Conservation (phyloP, 495 filamentous ascomycete genomes). For the Jackrogersella multiformis region DNA sequence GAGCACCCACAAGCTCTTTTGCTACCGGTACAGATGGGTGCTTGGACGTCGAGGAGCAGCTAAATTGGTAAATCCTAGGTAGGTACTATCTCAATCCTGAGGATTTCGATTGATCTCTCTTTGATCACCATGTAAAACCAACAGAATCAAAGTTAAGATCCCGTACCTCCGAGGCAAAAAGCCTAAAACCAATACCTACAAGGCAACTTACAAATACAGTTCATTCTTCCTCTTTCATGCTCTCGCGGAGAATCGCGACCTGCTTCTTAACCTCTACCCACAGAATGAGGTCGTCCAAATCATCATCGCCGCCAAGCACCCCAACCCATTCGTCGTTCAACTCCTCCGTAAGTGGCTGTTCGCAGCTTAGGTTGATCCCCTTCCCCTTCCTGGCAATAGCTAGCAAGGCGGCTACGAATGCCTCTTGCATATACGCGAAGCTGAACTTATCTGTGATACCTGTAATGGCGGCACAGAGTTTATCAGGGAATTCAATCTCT, state of each 20-base stretch:
- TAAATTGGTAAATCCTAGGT: no score
- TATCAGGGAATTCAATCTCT: not conserved
- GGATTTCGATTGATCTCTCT: no score
- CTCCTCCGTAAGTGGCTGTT: not conserved
- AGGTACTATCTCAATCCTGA: no score
- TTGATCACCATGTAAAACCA: no score
- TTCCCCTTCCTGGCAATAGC: not conserved
- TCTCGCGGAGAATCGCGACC: constrained; percentile 2
- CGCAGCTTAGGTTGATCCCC: not conserved
- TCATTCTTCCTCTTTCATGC: constrained; percentile 1
- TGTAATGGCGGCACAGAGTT: not conserved
- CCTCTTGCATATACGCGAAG: constrained; percentile 8
- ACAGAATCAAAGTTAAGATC: not conserved
- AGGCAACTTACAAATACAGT: not conserved
- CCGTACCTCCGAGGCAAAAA: not conserved
- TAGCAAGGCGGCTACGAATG: not conserved
- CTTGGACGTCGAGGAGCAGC: no score
- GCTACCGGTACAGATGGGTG: no score
- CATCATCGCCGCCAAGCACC: not conserved
- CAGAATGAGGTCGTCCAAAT: not conserved
- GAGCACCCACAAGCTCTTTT: no score
- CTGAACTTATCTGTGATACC: constrained; percentile 1
- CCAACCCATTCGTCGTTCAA: constrained; percentile 2
- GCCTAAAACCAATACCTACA: not conserved
- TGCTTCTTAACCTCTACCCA: constrained; percentile 8